phyloP scores from a whole-genome alignment of 345 rosid genomes.

The Eucalyptus curtisii region DNA sequence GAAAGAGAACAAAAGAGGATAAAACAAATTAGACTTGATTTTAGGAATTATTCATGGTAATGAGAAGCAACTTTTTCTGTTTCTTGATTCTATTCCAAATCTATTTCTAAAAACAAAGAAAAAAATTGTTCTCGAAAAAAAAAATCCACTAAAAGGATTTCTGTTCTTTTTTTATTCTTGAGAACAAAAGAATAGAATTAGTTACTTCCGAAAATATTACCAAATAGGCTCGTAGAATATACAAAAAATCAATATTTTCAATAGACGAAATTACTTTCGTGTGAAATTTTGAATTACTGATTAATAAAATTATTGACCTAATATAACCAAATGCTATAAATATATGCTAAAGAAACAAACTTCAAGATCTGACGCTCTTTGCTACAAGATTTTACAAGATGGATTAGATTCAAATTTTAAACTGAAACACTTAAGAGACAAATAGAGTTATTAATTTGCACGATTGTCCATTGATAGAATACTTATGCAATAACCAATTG shows the following conservation, averaged over 20 bases:
- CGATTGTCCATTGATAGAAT: not conserved
- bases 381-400: not conserved
- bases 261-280: not conserved
- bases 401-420: not conserved
- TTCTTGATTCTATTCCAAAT: accelerated
- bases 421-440: not conserved
- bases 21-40: too few species aligned
- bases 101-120: too few species aligned
- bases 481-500: not conserved
- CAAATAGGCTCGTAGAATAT: not conserved
- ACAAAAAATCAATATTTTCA: not conserved
- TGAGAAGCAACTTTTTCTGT: accelerated
- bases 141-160: too few species aligned
- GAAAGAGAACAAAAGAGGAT: too few species aligned
- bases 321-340: not conserved
- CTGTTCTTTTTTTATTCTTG: too few species aligned
- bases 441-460: not conserved
- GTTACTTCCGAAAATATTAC: too few species aligned
- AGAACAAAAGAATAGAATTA: too few species aligned
- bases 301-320: not conserved
- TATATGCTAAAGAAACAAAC: not conserved
- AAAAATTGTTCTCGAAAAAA: too few species aligned
- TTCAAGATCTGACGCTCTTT: not conserved
- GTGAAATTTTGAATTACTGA: not conserved
- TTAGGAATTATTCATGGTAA: accelerated